These are phyloP conservation scores for Pythium brassicae DNA, from an alignment of 352 stramenopile genomes.

Conservation along the genomic window DNA sequence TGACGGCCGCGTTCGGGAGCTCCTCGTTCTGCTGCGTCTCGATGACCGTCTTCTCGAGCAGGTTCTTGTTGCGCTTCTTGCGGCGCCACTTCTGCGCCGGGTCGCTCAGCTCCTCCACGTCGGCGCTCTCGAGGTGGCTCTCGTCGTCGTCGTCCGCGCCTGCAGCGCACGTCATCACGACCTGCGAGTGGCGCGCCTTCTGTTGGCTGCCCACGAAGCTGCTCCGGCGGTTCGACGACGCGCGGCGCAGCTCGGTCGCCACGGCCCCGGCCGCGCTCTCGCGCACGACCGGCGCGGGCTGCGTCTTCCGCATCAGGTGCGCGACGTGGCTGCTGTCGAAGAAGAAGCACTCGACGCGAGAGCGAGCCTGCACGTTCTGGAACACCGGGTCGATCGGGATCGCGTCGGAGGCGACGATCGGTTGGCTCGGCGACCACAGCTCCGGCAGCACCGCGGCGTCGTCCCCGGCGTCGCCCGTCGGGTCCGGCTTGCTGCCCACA, in stretches of 20 bases:
- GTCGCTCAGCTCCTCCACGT: conserved; percentile 32
- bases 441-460: conserved; percentile 16
- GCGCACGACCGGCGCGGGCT: conserved; percentile 6
- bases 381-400: conserved; percentile 17
- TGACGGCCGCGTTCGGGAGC: conserved; percentile 50
- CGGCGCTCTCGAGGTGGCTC: conserved; percentile 21
- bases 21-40: conserved; percentile 48
- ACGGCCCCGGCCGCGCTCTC: conserved; percentile 5
- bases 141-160: conserved; percentile 17
- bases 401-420: conserved; percentile 19
- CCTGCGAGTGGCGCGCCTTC: conserved; percentile 27
- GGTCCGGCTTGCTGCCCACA: conserved; percentile 12
- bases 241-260: conserved; percentile 1
- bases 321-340: conserved; percentile 32
- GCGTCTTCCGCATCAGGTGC: conserved; percentile 4
- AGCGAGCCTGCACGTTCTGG: conserved; percentile 31
- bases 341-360: conserved; percentile 54
- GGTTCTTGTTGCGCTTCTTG: conserved; percentile 71
- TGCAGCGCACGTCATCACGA: conserved; percentile 20
- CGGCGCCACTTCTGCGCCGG: conserved; percentile 51
- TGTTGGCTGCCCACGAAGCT: conserved; percentile 10
- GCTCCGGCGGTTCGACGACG: conserved; percentile 9
- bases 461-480: conserved; percentile 5
- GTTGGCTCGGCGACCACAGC: conserved; percentile 29
- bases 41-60: conserved; percentile 56